Conservation (phyloP, 331 rosid species). For the Pyrus hybrid region DNA sequence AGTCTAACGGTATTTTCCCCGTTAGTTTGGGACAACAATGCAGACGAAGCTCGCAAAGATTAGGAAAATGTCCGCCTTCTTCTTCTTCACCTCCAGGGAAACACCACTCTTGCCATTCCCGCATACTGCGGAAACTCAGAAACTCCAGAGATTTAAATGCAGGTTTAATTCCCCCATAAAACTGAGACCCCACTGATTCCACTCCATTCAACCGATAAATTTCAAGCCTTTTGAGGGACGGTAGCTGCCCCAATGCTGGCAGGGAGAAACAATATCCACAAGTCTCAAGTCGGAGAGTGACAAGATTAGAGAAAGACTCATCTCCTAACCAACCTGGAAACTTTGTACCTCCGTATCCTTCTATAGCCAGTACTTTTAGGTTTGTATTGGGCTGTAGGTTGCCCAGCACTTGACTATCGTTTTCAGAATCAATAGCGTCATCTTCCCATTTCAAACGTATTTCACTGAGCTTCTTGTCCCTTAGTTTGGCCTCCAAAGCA, state of each 20-base stretch:
- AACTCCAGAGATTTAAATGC: neutral
- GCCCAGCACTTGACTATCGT: conserved; percentile 6
- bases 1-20: neutral
- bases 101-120: neutral
- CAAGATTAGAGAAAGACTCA: neutral
- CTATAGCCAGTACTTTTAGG: conserved; percentile 2
- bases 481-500: conserved; percentile 14
- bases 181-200: neutral
- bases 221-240: neutral
- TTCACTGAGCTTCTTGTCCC: conserved; percentile 14
- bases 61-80: too few relatives aligned
- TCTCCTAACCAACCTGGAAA: neutral
- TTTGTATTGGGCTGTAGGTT: conserved; percentile 13
- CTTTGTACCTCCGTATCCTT: neutral
- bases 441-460: conserved; percentile 19
- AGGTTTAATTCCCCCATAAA: too few relatives aligned
- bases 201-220: neutral
- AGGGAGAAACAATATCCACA: neutral
- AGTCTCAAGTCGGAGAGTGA: neutral
- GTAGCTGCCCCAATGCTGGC: conserved; percentile 7
- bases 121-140: neutral
- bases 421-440: neutral
- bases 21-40: neutral
- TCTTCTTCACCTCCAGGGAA: neutral
- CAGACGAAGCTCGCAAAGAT: neutral